phyloP scores from a whole-genome alignment of 1,284 basidiomycete species.

The Papiliotrema terrestris region DNA sequence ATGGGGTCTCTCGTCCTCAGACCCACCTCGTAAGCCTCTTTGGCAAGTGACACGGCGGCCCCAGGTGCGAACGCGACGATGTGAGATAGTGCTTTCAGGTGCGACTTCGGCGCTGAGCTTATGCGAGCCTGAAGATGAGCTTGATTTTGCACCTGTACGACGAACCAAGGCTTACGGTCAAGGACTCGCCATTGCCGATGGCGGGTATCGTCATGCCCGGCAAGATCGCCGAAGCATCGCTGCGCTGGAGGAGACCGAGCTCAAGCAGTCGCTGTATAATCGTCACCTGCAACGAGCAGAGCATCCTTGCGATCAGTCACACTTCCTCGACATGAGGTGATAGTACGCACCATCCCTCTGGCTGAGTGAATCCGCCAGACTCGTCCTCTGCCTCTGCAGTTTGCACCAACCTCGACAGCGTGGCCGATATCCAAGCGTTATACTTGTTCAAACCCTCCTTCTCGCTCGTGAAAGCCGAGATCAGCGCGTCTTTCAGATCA shows the following conservation, averaged over 20 bases:
- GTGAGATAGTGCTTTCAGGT: conserved; percentile 29
- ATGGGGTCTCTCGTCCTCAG: neutral
- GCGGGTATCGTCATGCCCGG: conserved; percentile 13
- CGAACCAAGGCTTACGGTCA: conserved; percentile 13
- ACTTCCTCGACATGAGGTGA: neutral
- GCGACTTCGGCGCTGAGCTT: conserved; percentile 15
- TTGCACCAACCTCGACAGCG: conserved; percentile 9
- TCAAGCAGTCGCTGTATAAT: conserved; percentile 26
- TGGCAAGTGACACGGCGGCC: conserved; percentile 20
- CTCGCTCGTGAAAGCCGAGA: conserved; percentile 2
- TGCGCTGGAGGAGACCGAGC: conserved; percentile 21
- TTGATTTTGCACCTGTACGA: neutral
- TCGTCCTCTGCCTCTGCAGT: conserved; percentile 32
- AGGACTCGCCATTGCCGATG: conserved; percentile 18
- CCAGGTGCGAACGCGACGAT: conserved; percentile 27
- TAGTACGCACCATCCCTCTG: conserved; percentile 36
- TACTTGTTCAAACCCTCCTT: conserved; percentile 10
- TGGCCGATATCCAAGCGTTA: conserved; percentile 10
- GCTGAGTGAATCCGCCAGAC: conserved; percentile 23
- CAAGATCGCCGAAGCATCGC: conserved; percentile 14
- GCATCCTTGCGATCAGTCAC: conserved; percentile 12
- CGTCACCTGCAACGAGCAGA: conserved; percentile 25
- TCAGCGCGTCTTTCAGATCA: conserved; percentile 6
- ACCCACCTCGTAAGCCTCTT: conserved; percentile 28
- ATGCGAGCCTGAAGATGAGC: conserved; percentile 22